Evolutionary conservation across 2,329 filamentous ascomycete species (phyloP).

Genomic region (Fusarium verrucosum): DNA sequence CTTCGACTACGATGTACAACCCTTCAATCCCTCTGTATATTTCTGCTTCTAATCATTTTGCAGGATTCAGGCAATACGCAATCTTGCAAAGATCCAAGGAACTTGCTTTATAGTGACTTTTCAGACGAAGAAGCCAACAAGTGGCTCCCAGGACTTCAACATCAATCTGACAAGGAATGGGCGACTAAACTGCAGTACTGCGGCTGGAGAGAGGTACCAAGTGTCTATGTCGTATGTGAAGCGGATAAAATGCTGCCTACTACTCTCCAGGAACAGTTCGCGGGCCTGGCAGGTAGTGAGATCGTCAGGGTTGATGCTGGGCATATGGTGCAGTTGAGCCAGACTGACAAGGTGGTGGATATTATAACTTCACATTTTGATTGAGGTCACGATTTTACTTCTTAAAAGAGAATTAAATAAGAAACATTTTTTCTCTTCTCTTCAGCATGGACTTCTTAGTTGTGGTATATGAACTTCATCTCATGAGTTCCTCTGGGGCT

Average conservation of each 20-base stretch:
- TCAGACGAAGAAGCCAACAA: neutral
- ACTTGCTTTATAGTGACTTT: neutral
- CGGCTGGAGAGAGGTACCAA: neutral
- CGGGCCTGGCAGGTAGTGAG: neutral
- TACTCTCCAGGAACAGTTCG: neutral
- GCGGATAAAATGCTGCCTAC: neutral
- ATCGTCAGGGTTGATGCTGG: neutral
- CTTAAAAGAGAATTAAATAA: too few relatives aligned
- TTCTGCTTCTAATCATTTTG: fast-evolving
- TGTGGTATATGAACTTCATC: too few relatives aligned
- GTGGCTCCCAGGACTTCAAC: neutral
- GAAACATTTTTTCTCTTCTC: too few relatives aligned
- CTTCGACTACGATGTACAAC: neutral
- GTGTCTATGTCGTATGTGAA: neutral
- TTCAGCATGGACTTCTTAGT: too few relatives aligned
- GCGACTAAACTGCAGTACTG: neutral
- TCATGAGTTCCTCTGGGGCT: too few relatives aligned
- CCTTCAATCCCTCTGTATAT: too few relatives aligned
- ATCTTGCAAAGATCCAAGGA: neutral
- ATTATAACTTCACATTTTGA: neutral
- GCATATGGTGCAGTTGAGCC: neutral
- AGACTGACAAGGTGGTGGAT: neutral
- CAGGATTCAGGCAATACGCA: neutral
- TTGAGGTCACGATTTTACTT: neutral
- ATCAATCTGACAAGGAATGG: neutral